Conservation (phyloP, 164 flowering plant species). For the Magnolia kwangsiensis region DNA sequence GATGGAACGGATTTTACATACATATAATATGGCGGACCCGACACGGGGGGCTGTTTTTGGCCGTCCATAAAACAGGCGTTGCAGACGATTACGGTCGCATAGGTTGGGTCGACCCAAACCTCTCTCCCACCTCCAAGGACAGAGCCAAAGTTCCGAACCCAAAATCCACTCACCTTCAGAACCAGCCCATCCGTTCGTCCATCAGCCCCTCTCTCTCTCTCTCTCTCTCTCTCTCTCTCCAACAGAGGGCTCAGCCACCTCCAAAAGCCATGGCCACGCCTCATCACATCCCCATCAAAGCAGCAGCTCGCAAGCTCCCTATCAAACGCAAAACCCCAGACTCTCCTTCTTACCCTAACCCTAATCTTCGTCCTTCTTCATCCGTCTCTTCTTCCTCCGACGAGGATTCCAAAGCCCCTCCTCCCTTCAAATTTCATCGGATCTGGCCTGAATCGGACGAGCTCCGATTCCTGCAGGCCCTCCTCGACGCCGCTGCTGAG, state of each 20-base stretch:
- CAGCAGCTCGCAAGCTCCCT: constrained; percentile 56
- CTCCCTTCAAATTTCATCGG: constrained; percentile 62
- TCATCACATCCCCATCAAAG: constrained; percentile 26
- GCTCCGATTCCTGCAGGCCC: constrained; percentile 56
- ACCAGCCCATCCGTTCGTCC: background rate
- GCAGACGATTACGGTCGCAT: too few relatives aligned
- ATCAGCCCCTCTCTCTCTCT: too few relatives aligned
- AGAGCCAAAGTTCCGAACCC: too few relatives aligned
- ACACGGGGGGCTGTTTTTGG: too few relatives aligned
- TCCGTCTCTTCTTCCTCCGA: background rate
- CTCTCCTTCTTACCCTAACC: constrained; percentile 7
- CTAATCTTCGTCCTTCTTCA: background rate
- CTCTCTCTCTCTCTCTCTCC: too few relatives aligned
- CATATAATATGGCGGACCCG: too few relatives aligned
- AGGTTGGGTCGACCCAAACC: too few relatives aligned
- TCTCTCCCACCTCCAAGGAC: too few relatives aligned
- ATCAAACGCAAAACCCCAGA: constrained; percentile 55
- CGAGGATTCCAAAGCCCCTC: constrained; percentile 16
- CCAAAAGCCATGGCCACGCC: constrained; percentile 26
- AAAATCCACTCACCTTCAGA: too few relatives aligned
- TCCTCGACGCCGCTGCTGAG: constrained; percentile 36
- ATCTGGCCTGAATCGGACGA: constrained; percentile 70
- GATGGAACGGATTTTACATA: too few relatives aligned
- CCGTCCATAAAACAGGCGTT: too few relatives aligned
- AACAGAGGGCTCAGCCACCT: background rate